phyloP scores from a whole-genome alignment of 176 grass and related monocot genomes.

The Phragmites australis region DNA sequence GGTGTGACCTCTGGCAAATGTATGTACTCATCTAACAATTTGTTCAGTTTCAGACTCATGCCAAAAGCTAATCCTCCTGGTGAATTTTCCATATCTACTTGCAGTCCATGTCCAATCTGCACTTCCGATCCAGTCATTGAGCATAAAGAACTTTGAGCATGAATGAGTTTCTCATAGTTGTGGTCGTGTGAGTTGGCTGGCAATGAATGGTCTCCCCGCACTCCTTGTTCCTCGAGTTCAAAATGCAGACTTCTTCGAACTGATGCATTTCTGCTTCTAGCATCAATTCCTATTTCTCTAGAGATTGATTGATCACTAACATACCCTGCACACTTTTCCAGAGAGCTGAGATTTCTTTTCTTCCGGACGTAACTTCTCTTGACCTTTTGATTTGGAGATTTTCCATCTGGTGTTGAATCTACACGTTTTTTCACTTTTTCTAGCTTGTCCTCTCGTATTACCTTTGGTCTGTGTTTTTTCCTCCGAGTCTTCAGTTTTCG shows the following conservation, averaged over 20 bases:
- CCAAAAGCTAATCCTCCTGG: slow-evolving; percentile 38
- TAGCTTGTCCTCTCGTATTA: slow-evolving; percentile 48
- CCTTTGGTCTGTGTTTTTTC: slow-evolving; percentile 69
- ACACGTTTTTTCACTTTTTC: slow-evolving; percentile 35
- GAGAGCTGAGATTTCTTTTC: slow-evolving; percentile 43
- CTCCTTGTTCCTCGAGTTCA: slow-evolving; percentile 31
- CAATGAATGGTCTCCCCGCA: slow-evolving; percentile 18
- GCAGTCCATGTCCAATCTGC: slow-evolving; percentile 22
- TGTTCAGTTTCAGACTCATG: slow-evolving; percentile 39
- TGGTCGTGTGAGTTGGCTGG: slow-evolving; percentile 9
- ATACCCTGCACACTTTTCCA: slow-evolving; percentile 19
- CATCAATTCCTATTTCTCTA: slow-evolving; percentile 7
- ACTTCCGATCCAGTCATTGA: slow-evolving; percentile 29
- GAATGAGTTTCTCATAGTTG: slow-evolving; percentile 22
- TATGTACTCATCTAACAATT: slow-evolving; percentile 40
- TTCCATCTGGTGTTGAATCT: slow-evolving; percentile 42
- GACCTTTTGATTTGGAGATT: slow-evolving; percentile 30
- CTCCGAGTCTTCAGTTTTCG: slow-evolving; percentile 36
- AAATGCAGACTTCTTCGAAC: slow-evolving; percentile 55
- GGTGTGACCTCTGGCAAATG: slow-evolving; percentile 17
- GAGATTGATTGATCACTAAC: slow-evolving; percentile 23
- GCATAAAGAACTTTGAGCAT: slow-evolving; percentile 37
- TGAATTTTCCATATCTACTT: slow-evolving; percentile 45
- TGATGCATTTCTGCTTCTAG: slow-evolving; percentile 26
- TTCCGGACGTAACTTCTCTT: slow-evolving; percentile 57